A percentile compares a stretch with the other conserved stretches of the same genome.
Conservation (phyloP, 2,329 filamentous ascomycete genomes). For the Aspergillus oerlinghausenensis region DNA sequence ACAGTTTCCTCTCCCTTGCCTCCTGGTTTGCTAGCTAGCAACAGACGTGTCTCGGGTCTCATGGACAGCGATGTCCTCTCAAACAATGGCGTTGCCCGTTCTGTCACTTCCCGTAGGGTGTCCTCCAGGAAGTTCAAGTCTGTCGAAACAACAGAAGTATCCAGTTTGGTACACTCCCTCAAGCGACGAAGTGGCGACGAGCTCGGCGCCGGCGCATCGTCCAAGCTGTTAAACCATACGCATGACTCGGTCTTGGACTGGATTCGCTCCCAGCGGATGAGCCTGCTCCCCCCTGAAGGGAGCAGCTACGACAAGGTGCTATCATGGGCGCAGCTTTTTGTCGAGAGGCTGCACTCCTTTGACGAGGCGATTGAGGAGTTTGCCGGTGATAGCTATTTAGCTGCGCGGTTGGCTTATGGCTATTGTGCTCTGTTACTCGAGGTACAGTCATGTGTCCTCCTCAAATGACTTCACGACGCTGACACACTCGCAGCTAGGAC, state of each 20-base stretch:
- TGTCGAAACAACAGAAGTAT: not conserved
- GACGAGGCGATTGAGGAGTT: conserved; percentile 30
- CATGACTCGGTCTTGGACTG: conserved; percentile 19
- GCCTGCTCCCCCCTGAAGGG: conserved; percentile 31
- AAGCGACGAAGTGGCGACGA: not conserved
- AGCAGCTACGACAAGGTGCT: conserved; percentile 37
- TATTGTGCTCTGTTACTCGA: conserved; percentile 46
- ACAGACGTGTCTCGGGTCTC: conserved; percentile 3
- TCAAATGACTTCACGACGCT: not conserved
- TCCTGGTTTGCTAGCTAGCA: not conserved
- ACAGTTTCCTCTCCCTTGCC: conserved; percentile 4
- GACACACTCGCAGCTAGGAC: conserved; percentile 2
- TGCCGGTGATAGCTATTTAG: conserved; percentile 31
- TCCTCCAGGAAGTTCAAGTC: not conserved
- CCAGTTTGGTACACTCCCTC: not conserved
- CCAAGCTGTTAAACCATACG: not conserved
- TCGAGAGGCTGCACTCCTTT: conserved; percentile 30
- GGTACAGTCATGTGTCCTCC: conserved; percentile 24
- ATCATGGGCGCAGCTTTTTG: conserved; percentile 33
- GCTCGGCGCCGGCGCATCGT: not conserved
- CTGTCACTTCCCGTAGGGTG: conserved; percentile 4
- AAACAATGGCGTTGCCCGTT: conserved; percentile 8
- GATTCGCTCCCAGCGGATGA: conserved; percentile 33
- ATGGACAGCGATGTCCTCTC: conserved; percentile 5
- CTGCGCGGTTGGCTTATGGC: conserved; percentile 45